Conservation (phyloP, 495 filamentous ascomycete genomes). For the Aspergillus homomorphus region DNA sequence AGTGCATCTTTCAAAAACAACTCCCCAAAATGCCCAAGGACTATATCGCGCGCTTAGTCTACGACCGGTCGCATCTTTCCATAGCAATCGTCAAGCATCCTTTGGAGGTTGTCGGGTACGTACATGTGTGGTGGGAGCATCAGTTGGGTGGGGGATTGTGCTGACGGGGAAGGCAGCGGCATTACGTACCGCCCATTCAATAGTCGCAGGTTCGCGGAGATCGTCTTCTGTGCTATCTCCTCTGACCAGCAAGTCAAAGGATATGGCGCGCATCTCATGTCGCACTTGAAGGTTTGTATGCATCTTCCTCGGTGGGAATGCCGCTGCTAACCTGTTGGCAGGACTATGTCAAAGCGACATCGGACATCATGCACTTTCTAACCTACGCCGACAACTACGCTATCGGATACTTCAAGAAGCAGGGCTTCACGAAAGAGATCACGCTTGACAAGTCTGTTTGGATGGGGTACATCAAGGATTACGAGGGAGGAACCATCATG, state of each 20-base stretch:
- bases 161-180: constrained; percentile 52
- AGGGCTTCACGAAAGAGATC: constrained; percentile 98
- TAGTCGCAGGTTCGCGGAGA: constrained; percentile 90
- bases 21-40: constrained; percentile 99
- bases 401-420: constrained; percentile 99
- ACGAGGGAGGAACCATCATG: constrained; percentile 99
- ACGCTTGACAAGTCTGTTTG: constrained; percentile 84
- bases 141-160: constrained; percentile 4
- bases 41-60: constrained; percentile 94
- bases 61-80: constrained; percentile 92
- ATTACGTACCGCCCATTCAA: constrained; percentile 98
- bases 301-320: background rate
- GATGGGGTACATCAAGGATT: constrained; percentile 99
- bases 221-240: constrained; percentile 97
- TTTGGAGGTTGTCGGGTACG: constrained; percentile 80
- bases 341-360: constrained; percentile 97
- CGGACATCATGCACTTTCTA: constrained; percentile 95
- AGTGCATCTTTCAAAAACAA: constrained; percentile 98
- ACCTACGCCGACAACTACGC: constrained; percentile 99
- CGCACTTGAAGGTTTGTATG: constrained; percentile 70
- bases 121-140: constrained; percentile 10
- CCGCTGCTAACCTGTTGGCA: constrained; percentile 22
- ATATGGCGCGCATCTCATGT: constrained; percentile 97
- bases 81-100: constrained; percentile 98
- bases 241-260: constrained; percentile 98